Evolutionary conservation across 2,329 filamentous ascomycete species (phyloP).

Genomic region (Neoarthrinium moseri): DNA sequence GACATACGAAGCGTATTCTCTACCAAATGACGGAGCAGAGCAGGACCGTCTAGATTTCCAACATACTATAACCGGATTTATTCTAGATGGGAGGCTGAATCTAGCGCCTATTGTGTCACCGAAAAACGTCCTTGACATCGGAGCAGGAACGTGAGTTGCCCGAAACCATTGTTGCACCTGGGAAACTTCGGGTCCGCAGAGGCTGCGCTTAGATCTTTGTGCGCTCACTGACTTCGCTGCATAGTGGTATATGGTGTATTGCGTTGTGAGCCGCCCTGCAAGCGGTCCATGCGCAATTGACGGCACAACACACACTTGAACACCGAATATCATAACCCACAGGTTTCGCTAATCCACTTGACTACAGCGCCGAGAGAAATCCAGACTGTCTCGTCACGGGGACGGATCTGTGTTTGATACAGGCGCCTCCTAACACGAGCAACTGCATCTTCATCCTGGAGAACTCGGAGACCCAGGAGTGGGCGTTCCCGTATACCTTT

Average conservation of each 20-base stretch:
- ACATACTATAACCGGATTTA: background rate
- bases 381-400: background rate
- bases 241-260: background rate
- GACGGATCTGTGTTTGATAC: slow-evolving; percentile 6
- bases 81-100: background rate
- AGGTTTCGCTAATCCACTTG: background rate
- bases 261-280: background rate
- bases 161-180: too few relatives aligned
- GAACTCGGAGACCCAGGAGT: slow-evolving; percentile 5
- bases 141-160: background rate
- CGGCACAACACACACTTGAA: background rate
- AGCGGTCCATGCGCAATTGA: background rate
- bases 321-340: too few relatives aligned
- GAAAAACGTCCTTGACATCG: background rate
- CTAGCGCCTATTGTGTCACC: background rate
- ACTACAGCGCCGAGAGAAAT: background rate
- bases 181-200: too few relatives aligned
- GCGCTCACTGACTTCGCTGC: too few relatives aligned
- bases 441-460: slow-evolving; percentile 6
- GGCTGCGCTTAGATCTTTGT: background rate
- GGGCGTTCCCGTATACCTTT: slow-evolving; percentile 3
- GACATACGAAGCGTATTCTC: background rate
- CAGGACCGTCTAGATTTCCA: slow-evolving; percentile 2
- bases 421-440: background rate
- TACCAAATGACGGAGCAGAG: slow-evolving; percentile 2